Conservation (phyloP, 225 moss, liverwort and hornwort species). For the Pseudisothecium myosuroides region DNA sequence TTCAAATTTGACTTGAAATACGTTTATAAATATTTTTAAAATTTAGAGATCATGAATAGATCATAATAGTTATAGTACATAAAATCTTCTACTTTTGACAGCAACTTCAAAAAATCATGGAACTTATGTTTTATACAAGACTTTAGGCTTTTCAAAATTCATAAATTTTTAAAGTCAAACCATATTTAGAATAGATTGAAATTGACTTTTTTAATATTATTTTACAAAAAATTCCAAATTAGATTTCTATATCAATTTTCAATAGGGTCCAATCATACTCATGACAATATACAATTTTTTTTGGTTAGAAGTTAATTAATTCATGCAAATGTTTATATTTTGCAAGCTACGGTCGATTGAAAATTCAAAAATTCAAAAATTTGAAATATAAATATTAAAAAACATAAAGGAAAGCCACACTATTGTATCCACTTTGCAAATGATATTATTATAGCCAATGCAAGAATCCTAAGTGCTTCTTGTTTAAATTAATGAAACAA, state of each 20-base stretch:
- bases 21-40: not conserved
- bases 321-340: not conserved
- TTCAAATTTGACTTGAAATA: not conserved
- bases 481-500: not conserved
- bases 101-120: not conserved
- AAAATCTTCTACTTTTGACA: not conserved
- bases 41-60: not conserved
- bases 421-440: not conserved
- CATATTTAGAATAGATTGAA: not conserved
- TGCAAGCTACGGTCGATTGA: accelerated
- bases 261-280: not conserved
- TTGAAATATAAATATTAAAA: not conserved
- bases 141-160: not conserved
- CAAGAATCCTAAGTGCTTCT: not conserved
- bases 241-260: not conserved
- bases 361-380: not conserved
- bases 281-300: not conserved
- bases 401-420: not conserved
- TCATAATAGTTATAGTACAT: not conserved
- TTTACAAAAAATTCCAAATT: not conserved
- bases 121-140: not conserved
- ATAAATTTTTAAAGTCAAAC: not conserved
- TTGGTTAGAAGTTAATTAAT: not conserved
- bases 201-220: too few relatives aligned
- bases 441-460: not conserved